Evolutionary conservation across 768 basidiomycete genomes (phyloP).

Genomic region (Hortiboletus flavorubellus): DNA sequence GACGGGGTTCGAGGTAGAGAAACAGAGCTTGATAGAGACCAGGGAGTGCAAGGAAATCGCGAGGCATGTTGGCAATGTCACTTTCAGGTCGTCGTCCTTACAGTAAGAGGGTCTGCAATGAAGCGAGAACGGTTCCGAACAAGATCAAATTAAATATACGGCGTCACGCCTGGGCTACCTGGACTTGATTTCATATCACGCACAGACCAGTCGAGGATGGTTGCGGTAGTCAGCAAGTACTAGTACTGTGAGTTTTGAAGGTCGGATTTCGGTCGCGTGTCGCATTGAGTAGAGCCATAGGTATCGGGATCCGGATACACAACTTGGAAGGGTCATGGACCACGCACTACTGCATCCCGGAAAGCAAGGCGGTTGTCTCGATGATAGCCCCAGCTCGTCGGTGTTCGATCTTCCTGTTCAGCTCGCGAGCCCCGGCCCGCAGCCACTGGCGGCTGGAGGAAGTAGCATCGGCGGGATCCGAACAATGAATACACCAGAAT

Average conservation of each 20-base stretch:
- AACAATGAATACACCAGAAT: slow-evolving; percentile 3
- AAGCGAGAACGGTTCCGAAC: no score
- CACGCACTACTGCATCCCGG: slow-evolving; percentile 7
- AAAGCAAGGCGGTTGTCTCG: slow-evolving; percentile 7
- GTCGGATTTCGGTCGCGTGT: no score
- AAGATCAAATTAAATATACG: no score
- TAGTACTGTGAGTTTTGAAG: no score
- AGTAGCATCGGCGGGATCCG: neutral
- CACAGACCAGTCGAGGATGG: no score
- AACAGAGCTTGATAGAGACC: slow-evolving; percentile 63
- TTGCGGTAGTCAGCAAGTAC: neutral
- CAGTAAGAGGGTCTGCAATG: no score
- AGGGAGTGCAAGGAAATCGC: slow-evolving; percentile 52
- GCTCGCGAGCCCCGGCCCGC: slow-evolving; percentile 14
- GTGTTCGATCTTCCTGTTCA: slow-evolving; percentile 72
- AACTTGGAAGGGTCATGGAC: slow-evolving; percentile 10
- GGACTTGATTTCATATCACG: no score
- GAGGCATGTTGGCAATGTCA: slow-evolving; percentile 11
- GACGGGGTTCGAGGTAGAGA: slow-evolving; percentile 64
- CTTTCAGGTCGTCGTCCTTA: neutral
- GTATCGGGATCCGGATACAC: neutral
- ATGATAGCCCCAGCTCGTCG: slow-evolving; percentile 63
- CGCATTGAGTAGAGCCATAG: neutral
- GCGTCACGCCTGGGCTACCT: no score
- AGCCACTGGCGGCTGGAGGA: slow-evolving; percentile 18